A percentile compares a stretch with the other conserved stretches of the same genome.
Conservation (phyloP, 352 stramenopile species). For the Phytophthora idaei region DNA sequence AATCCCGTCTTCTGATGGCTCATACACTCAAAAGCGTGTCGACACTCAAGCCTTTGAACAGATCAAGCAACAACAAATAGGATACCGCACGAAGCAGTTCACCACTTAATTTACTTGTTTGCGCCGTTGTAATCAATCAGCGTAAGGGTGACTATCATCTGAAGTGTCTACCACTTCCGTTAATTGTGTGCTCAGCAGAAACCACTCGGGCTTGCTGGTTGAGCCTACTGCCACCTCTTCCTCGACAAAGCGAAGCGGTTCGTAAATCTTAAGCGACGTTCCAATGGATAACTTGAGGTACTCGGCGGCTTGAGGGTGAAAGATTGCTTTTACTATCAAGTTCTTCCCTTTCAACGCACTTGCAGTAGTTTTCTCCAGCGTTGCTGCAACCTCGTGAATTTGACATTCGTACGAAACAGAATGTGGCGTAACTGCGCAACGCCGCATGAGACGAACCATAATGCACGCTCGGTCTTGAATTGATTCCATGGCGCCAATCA, state of each 20-base stretch:
- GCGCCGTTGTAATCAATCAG: not conserved
- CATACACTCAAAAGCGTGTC: conserved; percentile 9
- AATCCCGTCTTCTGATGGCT: not conserved
- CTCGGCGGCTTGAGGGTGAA: conserved; percentile 33
- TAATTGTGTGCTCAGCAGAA: conserved; percentile 59
- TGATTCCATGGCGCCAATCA: conserved; percentile 32
- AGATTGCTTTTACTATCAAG: conserved; percentile 39
- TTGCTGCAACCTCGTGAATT: conserved; percentile 32
- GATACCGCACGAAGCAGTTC: not conserved
- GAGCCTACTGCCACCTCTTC: conserved; percentile 30
- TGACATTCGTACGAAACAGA: conserved; percentile 44
- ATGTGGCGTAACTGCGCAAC: conserved; percentile 14
- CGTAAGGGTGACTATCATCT: conserved; percentile 15
- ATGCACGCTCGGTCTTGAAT: conserved; percentile 53
- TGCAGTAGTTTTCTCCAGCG: conserved; percentile 18
- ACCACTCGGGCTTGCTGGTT: conserved; percentile 32
- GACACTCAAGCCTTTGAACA: conserved; percentile 6
- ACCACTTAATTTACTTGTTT: not conserved
- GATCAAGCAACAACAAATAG: conserved; percentile 1
- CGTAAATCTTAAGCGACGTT: conserved; percentile 52
- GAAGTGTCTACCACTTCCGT: conserved; percentile 37
- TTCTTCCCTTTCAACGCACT: conserved; percentile 14
- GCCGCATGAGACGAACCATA: conserved; percentile 36
- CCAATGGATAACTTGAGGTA: conserved; percentile 38
- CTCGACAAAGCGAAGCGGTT: conserved; percentile 64